phyloP scores from a whole-genome alignment of 164 flowering plant genomes.

The Stephania japonica region DNA sequence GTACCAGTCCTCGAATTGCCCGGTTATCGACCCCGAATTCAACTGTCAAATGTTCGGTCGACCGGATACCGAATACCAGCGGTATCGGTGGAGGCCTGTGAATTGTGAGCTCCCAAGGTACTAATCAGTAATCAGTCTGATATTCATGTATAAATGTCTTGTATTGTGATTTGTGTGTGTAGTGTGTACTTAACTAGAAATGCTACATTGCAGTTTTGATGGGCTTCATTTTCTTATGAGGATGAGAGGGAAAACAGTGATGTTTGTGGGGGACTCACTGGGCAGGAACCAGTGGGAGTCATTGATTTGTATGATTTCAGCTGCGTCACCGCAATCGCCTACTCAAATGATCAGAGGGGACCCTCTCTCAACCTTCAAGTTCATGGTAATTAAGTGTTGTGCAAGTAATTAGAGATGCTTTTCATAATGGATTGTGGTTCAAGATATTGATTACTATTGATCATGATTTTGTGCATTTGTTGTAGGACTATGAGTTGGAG shows the following conservation, averaged over 20 bases:
- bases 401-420: not conserved
- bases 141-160: not conserved
- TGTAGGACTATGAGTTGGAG: constrained; percentile 36
- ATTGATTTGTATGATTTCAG: constrained; percentile 56
- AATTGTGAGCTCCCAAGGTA: constrained; percentile 77
- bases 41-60: constrained; percentile 70
- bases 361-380: constrained; percentile 68
- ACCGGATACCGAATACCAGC: constrained; percentile 70
- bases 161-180: not conserved
- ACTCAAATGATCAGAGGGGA: constrained; percentile 60
- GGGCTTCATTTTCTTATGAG: constrained; percentile 48
- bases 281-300: constrained; percentile 91
- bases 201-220: constrained; percentile 40
- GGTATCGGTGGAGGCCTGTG: constrained; percentile 62
- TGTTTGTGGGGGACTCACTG: constrained; percentile 87
- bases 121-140: not conserved
- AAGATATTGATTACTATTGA: not conserved
- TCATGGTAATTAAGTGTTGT: constrained; percentile 38
- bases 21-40: constrained; percentile 62
- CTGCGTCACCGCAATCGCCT: constrained; percentile 32
- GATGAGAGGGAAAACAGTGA: constrained; percentile 63
- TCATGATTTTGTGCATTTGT: not conserved
- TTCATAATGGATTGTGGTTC: not conserved
- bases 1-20: constrained; percentile 47
- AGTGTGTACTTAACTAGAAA: not conserved